Base-by-base conservation (phyloP, 148 eudicot genomes). In the Fagopyrum esculentum region DNA sequence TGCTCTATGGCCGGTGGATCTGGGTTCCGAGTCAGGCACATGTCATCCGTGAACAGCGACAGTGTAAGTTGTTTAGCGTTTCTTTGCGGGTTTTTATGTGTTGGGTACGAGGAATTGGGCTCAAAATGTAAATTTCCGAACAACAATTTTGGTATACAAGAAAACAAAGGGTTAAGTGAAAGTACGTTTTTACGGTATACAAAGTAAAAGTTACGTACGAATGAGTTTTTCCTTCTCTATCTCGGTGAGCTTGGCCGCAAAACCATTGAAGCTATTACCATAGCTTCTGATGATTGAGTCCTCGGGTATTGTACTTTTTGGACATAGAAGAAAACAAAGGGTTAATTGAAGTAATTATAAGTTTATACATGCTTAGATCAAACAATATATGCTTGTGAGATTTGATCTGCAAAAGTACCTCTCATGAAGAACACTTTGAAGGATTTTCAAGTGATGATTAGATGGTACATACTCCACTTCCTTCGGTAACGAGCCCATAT, bases 261-360 rank as follows among this genome's bases (percentile, higher is more conserved):
- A 86, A 22, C 80, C 89, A 16, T 86, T 83, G 83, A 86, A 84
- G 45, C 86, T 84, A 71, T 75, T 82, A 49, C 16, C 55, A 43
- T 84, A 86, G 70, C 86, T 79, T 79, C 86, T 69, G 30, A 81
- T 69, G 9, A 81, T 54, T 44, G 81, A 77, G 10, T 74, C 54
- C 1, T 45, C 51, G 10, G 68, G 4, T 17, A 49, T 69, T n/a
- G 81, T 77, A 44, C 82, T 64, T 74, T 68, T 54, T 26, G 6
- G 68, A 8, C 56, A 35, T 2, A 61, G 26, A 22, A 7, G 22
- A 70, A 45, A 19, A 69, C 69, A 74, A 22, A 76, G 44, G 44
- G 0, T 7, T 16, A 70, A 0, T 45, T 51, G 40, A 66, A 54
- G 40, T 35, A 35, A 35, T 35, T 35, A 2, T 35, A 35, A 35